Conservation (phyloP, 2,329 filamentous ascomycete species). For the Penicillium corylophilum region DNA sequence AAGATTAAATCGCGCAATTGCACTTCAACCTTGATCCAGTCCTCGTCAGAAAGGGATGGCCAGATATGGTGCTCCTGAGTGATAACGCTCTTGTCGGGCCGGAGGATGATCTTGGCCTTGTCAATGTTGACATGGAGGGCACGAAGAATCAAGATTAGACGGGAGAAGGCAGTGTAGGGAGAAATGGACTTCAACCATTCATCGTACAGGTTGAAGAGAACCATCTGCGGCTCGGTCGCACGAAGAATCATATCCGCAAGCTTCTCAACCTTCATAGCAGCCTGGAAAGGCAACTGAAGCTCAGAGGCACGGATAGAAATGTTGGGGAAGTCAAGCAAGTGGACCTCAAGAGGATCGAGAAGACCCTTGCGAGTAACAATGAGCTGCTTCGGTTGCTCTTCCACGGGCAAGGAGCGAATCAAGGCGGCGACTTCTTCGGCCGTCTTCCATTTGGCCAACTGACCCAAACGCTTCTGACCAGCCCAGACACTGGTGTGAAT, state of each 20-base stretch:
- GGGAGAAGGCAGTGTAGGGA: constrained; percentile 96
- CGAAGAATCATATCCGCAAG: constrained; percentile 98
- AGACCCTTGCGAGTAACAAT: constrained; percentile 98
- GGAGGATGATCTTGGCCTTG: constrained; percentile 92
- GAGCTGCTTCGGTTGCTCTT: constrained; percentile 98
- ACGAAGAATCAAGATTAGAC: constrained; percentile 87
- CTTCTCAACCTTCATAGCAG: constrained; percentile 99
- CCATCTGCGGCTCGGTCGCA: constrained; percentile 99
- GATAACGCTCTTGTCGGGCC: constrained; percentile 96
- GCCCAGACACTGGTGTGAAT: constrained; percentile 99
- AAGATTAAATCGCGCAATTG: constrained; percentile 92
- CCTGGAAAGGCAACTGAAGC: constrained; percentile 95
- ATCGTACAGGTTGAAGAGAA: constrained; percentile 97
- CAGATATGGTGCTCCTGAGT: constrained; percentile 99
- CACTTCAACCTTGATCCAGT: constrained; percentile 99
- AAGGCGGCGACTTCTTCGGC: constrained; percentile 98
- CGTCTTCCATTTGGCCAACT: constrained; percentile 99
- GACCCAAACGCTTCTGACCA: constrained; percentile 96
- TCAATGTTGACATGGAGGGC: constrained; percentile 97
- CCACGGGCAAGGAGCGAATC: constrained; percentile 90
- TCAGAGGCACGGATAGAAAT: constrained; percentile 98
- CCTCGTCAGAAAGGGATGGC: constrained; percentile 89
- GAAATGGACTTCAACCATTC: constrained; percentile 99
- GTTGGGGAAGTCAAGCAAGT: constrained; percentile 96
- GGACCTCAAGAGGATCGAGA: constrained; percentile 93